Base-by-base conservation (phyloP, 495 filamentous ascomycete species). In the Daldinia loculata region DNA sequence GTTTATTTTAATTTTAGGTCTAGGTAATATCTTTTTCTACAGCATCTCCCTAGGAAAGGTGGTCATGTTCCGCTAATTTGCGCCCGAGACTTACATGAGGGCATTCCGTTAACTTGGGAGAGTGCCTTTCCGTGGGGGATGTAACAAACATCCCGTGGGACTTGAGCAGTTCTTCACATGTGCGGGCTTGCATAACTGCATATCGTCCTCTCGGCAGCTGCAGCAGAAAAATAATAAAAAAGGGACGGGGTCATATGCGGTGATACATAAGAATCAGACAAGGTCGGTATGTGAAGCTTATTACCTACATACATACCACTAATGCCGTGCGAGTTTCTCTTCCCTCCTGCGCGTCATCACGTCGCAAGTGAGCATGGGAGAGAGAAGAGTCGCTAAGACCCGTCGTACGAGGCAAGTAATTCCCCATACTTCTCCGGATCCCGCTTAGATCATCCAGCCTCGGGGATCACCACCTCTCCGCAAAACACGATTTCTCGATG, bases 11-110 rank as follows among this genome's bases (percentile, higher is more conserved):
- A 56, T 57, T 66, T 48, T 4, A 11, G 51, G 52, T 51, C 50
- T 22, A n/a, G n/a, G n/a, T n/a, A 51, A 4, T 48, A 39, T 60
- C 34, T 64, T 56, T 32, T 56, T 29, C 11, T 41, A 19, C 19
- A 22, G 15, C 38, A 39, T 67, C 14, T 50, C n/a, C 36, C 24
- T 36, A 30, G 5, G 15, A 30, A 57, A 5, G 45, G 58, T 61
- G 43, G 19, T 59, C 34, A 41, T 56, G 39, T 61, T 51, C 48
- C 12, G 38, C 41, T 39, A 50, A 48, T 56, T 52, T 56, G 64
- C 56, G 55, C 60, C 69, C 60, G 69, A 72, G 69, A 72, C 69
- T 59, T 72, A 67, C 69, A 72, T 72, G 64, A 67, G 22, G 60
- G 51, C 39, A 61, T 72, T 64, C 64, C 69, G 69, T 63, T 17